Evolutionary conservation across 1,284 basidiomycete genomes (phyloP).

Genomic region (Cutaneotrichosporon arboriforme): DNA sequence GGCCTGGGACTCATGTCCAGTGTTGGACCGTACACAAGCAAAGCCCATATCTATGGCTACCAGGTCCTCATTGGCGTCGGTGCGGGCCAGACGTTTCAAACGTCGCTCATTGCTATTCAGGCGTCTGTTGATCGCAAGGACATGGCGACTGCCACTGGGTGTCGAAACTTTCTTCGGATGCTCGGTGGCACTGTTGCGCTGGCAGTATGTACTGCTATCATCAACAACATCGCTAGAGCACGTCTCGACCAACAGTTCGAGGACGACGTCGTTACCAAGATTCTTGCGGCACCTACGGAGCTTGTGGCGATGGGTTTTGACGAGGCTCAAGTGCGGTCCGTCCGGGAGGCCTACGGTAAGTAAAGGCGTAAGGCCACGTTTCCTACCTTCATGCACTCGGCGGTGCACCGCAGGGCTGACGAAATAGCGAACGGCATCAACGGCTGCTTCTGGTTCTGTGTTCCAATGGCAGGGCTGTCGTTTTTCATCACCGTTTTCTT

Average conservation of each 20-base stretch:
- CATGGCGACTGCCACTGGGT: constrained; percentile 37
- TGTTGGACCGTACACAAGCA: constrained; percentile 52
- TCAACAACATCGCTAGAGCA: constrained; percentile 30
- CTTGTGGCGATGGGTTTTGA: constrained; percentile 17
- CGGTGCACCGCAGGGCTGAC: no score
- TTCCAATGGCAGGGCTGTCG: constrained; percentile 26
- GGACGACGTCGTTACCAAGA: not conserved
- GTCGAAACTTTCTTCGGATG: constrained; percentile 34
- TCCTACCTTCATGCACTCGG: no score
- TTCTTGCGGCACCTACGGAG: constrained; percentile 28
- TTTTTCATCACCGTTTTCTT: constrained; percentile 34
- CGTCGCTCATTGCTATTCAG: constrained; percentile 53
- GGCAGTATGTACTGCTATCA: constrained; percentile 23
- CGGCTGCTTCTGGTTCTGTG: constrained; percentile 30
- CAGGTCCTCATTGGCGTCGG: constrained; percentile 64
- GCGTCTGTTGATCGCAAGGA: constrained; percentile 28
- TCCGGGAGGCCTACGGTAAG: constrained; percentile 26
- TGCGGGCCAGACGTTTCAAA: constrained; percentile 52
- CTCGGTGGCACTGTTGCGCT: constrained; percentile 25
- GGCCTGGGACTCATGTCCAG: constrained; percentile 63
- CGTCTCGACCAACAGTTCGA: constrained; percentile 2
- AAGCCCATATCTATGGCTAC: constrained; percentile 57
- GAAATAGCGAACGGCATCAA: constrained; percentile 19
- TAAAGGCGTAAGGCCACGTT: not conserved
- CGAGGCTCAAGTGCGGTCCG: constrained; percentile 10